A percentile compares a stretch with the other conserved stretches of the same genome.
These are phyloP conservation scores for Aspergillus neotritici DNA, from an alignment of 2,329 filamentous ascomycete genomes.

Conservation along the genomic window DNA sequence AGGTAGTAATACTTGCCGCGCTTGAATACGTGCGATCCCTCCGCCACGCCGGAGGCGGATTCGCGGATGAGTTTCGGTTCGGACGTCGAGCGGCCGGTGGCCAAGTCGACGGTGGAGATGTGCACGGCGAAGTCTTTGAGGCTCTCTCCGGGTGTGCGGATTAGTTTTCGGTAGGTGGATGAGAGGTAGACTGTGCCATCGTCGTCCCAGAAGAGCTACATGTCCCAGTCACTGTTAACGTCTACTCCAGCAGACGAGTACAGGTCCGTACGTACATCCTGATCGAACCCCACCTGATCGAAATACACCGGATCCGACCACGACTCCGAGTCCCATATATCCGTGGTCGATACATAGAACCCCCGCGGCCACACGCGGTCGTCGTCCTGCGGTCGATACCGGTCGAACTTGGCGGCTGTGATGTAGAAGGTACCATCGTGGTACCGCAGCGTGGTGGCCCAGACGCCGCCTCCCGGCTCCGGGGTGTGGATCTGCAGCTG, in stretches of 20 bases:
- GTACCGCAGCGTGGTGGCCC: constrained; percentile 47
- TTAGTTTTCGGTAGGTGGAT: constrained; percentile 30
- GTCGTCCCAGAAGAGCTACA: constrained; percentile 49
- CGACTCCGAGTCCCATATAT: constrained; percentile 48
- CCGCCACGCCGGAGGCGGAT: constrained; percentile 41
- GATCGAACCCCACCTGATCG: constrained; percentile 51
- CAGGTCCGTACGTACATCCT: constrained; percentile 43
- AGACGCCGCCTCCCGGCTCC: constrained; percentile 35
- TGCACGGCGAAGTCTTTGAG: constrained; percentile 49
- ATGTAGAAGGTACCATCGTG: constrained; percentile 44
- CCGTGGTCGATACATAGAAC: constrained; percentile 50
- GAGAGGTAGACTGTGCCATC: constrained; percentile 49
- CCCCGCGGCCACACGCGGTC: constrained; percentile 49
- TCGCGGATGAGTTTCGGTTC: constrained; percentile 39
- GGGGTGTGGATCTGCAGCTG: constrained; percentile 34
- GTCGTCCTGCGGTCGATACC: constrained; percentile 35
- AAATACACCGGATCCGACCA: constrained; percentile 54
- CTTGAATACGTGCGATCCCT: constrained; percentile 52
- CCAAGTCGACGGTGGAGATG: constrained; percentile 28
- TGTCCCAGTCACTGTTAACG: constrained; percentile 1
- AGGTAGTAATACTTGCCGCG: constrained; percentile 51
- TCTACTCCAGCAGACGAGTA: not conserved
- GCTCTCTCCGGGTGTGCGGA: constrained; percentile 34
- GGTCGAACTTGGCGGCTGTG: constrained; percentile 42
- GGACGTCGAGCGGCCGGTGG: constrained; percentile 28